Base-by-base conservation (phyloP, 805 yeast genomes). In the Ogataea angusta region DNA sequence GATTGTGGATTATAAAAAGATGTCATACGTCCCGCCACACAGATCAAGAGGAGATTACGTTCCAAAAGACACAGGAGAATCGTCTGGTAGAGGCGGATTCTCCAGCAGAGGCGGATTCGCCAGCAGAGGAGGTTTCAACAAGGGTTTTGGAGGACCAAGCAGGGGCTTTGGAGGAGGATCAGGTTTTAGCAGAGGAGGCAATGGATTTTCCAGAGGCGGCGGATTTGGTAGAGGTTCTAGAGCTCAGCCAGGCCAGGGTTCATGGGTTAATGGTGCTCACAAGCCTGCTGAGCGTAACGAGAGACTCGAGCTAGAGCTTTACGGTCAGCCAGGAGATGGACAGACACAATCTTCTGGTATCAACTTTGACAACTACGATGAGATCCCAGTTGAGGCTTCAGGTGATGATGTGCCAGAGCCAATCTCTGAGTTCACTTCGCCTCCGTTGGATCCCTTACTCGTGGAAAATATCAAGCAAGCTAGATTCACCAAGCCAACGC, bases 351-450 rank as follows among this genome's bases (percentile, higher is more conserved):
- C 95, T 38, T 85, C 96, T 27, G 99, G 99, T 76, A 93, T 93
- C 70, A 93, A 93, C 73, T 93, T 93, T 61, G 99, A 95, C 68
- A 89, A 87, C 74, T 93, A 93, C 68, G 99, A 93, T 65, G 98
- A 95, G 45, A 93, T 93, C 51, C 99, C 99, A 46, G 97, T 93
- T 49, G 98, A 93, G 69, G 99, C 97, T 36, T 70, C 95, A 35
- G 99, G 99, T 70, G 84, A 83, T 28, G 79, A 84, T 46, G 95
- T 88, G 41, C 99, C 99, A 47, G 98, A 90, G 62, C 89, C 97
- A 50, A 85, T 93, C 56, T 69, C 82, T 48, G 71, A 84, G 40
- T 93, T 93, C 68, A 85, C 93, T 44, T 64, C 89, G 48, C 98
- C 98, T 50, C 98, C 98, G 42, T 77, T 95, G 64, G 97, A 90